Evolutionary conservation across 2,329 filamentous ascomycete species (phyloP).

Genomic region (Pseudopithomyces maydicus): DNA sequence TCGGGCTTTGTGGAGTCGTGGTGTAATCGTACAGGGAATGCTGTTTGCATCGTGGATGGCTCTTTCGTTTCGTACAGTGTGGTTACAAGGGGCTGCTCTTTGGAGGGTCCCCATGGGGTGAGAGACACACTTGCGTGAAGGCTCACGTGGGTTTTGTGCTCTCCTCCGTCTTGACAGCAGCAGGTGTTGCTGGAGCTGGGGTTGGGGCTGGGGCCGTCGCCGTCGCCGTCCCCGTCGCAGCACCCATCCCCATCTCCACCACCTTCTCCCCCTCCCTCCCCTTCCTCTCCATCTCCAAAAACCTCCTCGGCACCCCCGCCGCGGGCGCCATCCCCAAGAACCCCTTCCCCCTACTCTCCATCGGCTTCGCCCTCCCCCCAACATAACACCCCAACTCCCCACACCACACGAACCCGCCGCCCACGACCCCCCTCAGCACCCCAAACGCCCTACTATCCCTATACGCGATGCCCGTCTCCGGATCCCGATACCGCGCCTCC

Average conservation of each 20-base stretch:
- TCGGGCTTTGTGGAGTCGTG: too few relatives aligned
- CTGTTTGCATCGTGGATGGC: too few relatives aligned
- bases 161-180: constrained; percentile 1
- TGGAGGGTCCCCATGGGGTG: too few relatives aligned
- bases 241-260: neutral
- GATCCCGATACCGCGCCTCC: constrained; percentile 82
- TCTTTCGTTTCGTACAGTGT: too few relatives aligned
- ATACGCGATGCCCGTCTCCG: constrained; percentile 81
- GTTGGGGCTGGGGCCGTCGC: neutral
- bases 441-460: constrained; percentile 79
- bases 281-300: constrained; percentile 49
- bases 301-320: constrained; percentile 79
- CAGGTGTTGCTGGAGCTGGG: neutral
- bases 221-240: neutral
- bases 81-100: too few relatives aligned
- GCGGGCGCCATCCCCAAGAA: constrained; percentile 62
- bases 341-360: constrained; percentile 35
- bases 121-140: neutral
- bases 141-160: neutral
- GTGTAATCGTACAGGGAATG: too few relatives aligned
- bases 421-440: constrained; percentile 75
- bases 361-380: constrained; percentile 57
- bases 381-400: constrained; percentile 81
- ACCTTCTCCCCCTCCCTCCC: neutral
- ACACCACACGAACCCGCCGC: constrained; percentile 83